Base-by-base conservation (phyloP, 768 basidiomycete species). In the Gelatoporia subvermispora region DNA sequence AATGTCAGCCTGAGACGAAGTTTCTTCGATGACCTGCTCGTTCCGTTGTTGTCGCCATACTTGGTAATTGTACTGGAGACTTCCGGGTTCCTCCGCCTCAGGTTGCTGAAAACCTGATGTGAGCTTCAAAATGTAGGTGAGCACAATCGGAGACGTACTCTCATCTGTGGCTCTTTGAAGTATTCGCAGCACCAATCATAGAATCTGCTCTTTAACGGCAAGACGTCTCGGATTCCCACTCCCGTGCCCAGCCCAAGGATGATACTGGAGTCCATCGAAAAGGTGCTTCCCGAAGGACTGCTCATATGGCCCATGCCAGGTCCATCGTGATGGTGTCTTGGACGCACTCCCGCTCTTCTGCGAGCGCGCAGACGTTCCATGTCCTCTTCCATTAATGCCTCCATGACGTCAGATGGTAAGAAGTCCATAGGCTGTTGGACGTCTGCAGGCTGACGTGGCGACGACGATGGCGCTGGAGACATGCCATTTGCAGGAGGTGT, bases 121-220 rank as follows among this genome's bases (percentile, higher is more conserved):
- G n/a, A 21, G 40, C 23, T 38, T 13, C 11, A 15, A 35, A 2
- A 36, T n/a, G 41, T 37, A 41, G 13, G 47, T 41, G 15, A 13
- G 9, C 36, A n/a, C n/a, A n/a, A n/a, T 31, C 25, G 43, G 4
- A 58, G 82, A 60, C 63, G 35, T 37, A 95, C 93, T 75, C 92
- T 85, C 95, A 99, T 98, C 66, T 99, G 96, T 3, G 95, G 93
- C 64, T 97, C 94, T 53, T 88, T 93, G 72, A 97, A 99, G 64
- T 98, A 98, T 62, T 98, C 94, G 60, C 82, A 80, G 51, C 93
- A 93, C 90, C 93, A 97, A 61, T 97, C 95, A 62, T 86, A 99
- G 69, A 90, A 95, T 8, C 80, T 75, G 61, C 92, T 94, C 68
- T 90, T 92, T 59, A 99, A 67, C 0, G 96, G 96, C 53, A 98